Percentiles rank a stretch among this genome's conserved stretches.
phyloP scores from a whole-genome alignment of 192 early-diverging fungal species.

The Pilaira anomala region DNA sequence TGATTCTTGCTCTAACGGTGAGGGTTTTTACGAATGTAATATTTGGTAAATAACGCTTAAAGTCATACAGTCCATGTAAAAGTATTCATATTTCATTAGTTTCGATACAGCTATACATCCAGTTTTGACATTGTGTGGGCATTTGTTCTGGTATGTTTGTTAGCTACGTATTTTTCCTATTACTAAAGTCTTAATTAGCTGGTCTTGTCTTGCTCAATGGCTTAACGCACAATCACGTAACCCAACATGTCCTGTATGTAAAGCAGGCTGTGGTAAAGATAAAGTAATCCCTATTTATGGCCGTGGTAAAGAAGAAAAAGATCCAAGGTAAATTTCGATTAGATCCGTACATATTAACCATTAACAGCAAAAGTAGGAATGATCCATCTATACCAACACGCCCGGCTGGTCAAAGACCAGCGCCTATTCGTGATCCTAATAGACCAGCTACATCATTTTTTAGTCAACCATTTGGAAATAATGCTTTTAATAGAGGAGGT shows the following conservation, averaged over 20 bases:
- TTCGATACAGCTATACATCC: constrained; percentile 77
- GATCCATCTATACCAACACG: constrained; percentile 59
- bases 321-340: constrained; percentile 55
- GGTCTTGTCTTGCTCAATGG: constrained; percentile 75
- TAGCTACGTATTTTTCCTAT: not conserved
- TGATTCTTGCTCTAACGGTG: constrained; percentile 3
- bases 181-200: constrained; percentile 34
- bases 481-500: constrained; percentile 40
- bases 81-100: constrained; percentile 26
- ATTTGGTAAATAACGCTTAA: constrained; percentile 30
- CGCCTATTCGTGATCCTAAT: constrained; percentile 58
- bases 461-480: constrained; percentile 26
- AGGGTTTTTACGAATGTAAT: constrained; percentile 41
- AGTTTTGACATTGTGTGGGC: constrained; percentile 76
- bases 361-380: constrained; percentile 5
- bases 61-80: not conserved
- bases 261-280: constrained; percentile 79
- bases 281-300: constrained; percentile 85
- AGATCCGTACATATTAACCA: not conserved
- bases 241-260: constrained; percentile 80
- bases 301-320: constrained; percentile 71
- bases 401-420: constrained; percentile 76
- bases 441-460: constrained; percentile 42
- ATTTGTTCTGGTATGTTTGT: constrained; percentile 64
- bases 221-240: constrained; percentile 64